Evolutionary conservation across 2,329 filamentous ascomycete genomes (phyloP), one percentile per base, ranked within the genome.

Genomic region (Cladosporium sp.): DNA sequence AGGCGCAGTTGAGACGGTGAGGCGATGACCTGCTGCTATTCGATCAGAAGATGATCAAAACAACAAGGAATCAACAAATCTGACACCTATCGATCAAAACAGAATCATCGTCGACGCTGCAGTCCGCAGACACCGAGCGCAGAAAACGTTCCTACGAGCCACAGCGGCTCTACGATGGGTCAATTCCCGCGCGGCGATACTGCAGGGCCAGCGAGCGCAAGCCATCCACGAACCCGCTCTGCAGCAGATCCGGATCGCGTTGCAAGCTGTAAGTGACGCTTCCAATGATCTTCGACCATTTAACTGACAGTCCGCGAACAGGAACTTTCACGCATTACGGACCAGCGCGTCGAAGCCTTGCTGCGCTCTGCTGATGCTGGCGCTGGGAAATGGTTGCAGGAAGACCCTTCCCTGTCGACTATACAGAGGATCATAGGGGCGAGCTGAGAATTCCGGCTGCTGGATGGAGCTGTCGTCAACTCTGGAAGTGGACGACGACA

Each of bases 41-140:
- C n/a, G n/a, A n/a, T n/a, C n/a, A n/a, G n/a, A n/a, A n/a, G n/a
- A n/a, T n/a, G n/a, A n/a, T n/a, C n/a, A n/a, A n/a, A n/a, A n/a
- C 17, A 15, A 19, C 20, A 12, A 30, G 12, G 27, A 7, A 7
- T 7, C 7, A 30, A 30, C 27, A 30, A 30, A 12, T 7, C 37
- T 19, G 38, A 41, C n/a, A n/a, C 8, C 17, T 20, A 11, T 18
- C 30, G 1, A n/a, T 27, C 17, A 13, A 19, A 47, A 57, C 55
- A 84, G 82, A 43, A 77, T 85, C 41, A 80, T 85, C 47, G 68
- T 77, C 42, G 82, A 85, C 61, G 77, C 80, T 34, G 76, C 77
- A 43, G 73, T 80, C 30, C 75, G 82, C 42, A 77, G 82, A 3
- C 83, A 84, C 65, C 76, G 77, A 61, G 81, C 80, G 41, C 80